Evolutionary conservation across 2,329 filamentous ascomycete species (phyloP), one percentile per base, ranked within the genome.

Genomic region (Ophiocordyceps sinensis): DNA sequence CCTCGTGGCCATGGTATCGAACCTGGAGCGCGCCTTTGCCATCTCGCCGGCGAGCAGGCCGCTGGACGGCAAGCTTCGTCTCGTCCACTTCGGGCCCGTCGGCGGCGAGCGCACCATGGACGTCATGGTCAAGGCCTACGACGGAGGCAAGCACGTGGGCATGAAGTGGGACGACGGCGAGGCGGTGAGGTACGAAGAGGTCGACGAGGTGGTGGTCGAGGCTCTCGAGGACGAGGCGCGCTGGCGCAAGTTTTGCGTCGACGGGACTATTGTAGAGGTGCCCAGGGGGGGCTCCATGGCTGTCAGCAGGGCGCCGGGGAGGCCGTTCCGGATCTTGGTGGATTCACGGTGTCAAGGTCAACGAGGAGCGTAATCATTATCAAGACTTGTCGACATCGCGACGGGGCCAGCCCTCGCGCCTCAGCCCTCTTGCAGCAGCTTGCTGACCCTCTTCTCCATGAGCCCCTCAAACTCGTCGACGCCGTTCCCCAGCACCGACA

Each of bases 231-330:
- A 73, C 14, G 77, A 85, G n/a, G 66, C 65, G 37, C 67, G 77
- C 40, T 95, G 87, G 87, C 70, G 89, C 45, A 77, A 88, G 53
- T 73, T 94, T 13, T 96, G 89, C 57, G 69, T 96, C n/a, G 89
- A 96, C 59, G 89, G 89, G 3, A 86, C 82, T 41, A 93, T 94
- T 51, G 75, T 95, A 3, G 71, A 75, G 44, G 64, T 94, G 1
- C 80, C 82, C 17, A 58, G 67, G 40, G 77, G 72, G 2, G 87
- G 87, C 0, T 80, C 75, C 68, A 74, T 94, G 59, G 73, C 76
- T 44, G 71, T 94, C 1, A 60, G 58, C 46, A 72, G 63, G 52
- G 67, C 73, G 21, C 54, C 58, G 9, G 49, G 53, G 35, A 55
- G 58, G n/a, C 54, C 61, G 23, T 57, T 75, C 38, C 57, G 54